Evolutionary conservation across 1,284 basidiomycete species (phyloP), one percentile per base, ranked within the genome.

Genomic region (Fomitiporia mediterranea): DNA sequence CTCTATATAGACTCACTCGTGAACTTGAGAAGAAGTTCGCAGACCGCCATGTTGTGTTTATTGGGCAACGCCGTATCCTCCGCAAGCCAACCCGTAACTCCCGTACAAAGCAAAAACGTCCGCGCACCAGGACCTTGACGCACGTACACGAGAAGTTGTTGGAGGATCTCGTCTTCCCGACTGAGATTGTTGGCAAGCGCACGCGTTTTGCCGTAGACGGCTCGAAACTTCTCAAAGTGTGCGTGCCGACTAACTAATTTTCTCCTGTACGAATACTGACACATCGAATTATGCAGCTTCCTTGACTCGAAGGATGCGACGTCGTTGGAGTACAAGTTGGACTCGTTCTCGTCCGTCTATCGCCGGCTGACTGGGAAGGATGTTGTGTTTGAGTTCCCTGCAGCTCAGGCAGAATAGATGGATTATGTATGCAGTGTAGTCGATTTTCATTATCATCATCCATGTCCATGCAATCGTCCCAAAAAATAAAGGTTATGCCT

Each of bases 21-120:
- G 96, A 99, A 75, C 86, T 99, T 70, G 97, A 99, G 86, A 99
- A 99, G 86, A 99, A 99, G 80, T 98, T 99, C 80, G 94, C 95
- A 53, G 94, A 97, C 76, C 89, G 94, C 70, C 96, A 98, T 77
- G 93, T 99, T 72, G 91, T 99, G 62, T 99, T 99, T 73, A 86
- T 99, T 71, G 95, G 92, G 57, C 97, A 99, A 79, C 94, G 97
- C 74, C 89, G 96, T 70, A 96, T 98, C 86, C 83, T 99, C 73
- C 89, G 89, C 81, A 98, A 97, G 79, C 95, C 96, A 62, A 94
- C 93, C 68, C 93, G 94, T 66, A 91, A 84, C 70, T 93, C 93
- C 57, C 89, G 90, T 63, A 86, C 90, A 67, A 83, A 90, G 80
- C 96, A 99, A 82, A 97, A 96, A 83, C 83, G 97, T 67, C 97